Conservation (phyloP, 2,329 filamentous ascomycete species). For the Pestalotiopsis sp. region DNA sequence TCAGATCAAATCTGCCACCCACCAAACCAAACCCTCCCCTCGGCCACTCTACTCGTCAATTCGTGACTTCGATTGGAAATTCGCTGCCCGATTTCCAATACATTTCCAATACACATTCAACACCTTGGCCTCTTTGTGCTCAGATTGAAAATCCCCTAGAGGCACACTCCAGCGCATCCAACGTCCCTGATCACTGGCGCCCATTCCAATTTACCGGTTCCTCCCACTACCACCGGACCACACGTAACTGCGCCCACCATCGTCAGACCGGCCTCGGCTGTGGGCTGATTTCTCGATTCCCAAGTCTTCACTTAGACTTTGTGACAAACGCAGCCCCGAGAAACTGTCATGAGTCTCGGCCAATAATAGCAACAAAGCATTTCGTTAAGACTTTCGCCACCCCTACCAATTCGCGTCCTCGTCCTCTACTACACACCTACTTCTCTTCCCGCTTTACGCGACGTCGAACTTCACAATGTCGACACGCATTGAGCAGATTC, state of each 20-base stretch:
- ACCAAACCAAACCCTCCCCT: neutral
- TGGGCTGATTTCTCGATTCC: neutral
- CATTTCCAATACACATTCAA: neutral
- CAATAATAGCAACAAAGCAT: neutral
- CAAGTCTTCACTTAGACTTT: neutral
- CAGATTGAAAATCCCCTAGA: too few relatives aligned
- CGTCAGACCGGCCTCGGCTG: neutral
- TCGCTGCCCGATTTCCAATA: neutral
- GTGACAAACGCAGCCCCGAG: neutral
- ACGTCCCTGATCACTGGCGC: neutral
- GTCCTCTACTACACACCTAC: neutral
- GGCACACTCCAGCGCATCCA: neutral
- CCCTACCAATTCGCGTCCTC: slow-evolving; percentile 16
- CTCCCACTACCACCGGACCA: neutral
- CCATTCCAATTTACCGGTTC: neutral
- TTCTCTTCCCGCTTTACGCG: neutral
- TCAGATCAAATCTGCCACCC: slow-evolving; percentile 8
- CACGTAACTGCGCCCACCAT: neutral
- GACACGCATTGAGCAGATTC: slow-evolving; percentile 39
- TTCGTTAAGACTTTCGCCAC: neutral
- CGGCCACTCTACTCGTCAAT: slow-evolving; percentile 1
- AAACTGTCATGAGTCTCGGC: neutral
- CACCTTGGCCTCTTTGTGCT: too few relatives aligned
- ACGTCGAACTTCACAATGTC: slow-evolving; percentile 31
- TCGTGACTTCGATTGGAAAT: neutral